phyloP scores from a whole-genome alignment of 75 land plant genomes.

The Picea glauca region DNA sequence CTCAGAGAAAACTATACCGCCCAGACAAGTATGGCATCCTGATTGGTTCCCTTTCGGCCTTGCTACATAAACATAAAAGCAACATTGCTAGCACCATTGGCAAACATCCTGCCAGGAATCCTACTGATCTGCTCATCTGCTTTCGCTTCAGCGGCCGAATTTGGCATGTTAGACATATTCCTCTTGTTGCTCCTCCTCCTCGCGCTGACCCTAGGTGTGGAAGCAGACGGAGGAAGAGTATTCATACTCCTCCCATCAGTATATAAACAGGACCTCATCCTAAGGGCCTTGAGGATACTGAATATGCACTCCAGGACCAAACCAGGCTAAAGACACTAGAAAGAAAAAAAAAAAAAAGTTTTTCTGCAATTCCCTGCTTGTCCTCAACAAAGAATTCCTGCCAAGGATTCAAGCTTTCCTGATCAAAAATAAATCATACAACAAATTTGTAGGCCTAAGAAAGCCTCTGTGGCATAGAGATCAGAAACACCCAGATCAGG shows the following conservation, averaged over 20 bases:
- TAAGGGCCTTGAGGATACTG: constrained; percentile 59
- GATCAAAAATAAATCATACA: too few relatives aligned
- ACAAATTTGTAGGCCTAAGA: too few relatives aligned
- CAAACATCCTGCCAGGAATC: constrained; percentile 50
- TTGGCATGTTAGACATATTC: neutral
- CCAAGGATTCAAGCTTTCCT: too few relatives aligned
- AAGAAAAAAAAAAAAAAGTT: too few relatives aligned
- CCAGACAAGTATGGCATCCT: constrained; percentile 81
- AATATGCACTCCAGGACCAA: constrained; percentile 51
- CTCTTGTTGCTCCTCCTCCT: constrained; percentile 16
- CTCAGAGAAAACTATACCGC: constrained; percentile 31
- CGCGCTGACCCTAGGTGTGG: neutral
- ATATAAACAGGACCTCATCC: constrained; percentile 85
- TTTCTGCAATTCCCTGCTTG: too few relatives aligned
- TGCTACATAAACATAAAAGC: constrained; percentile 66
- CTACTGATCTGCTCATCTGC: constrained; percentile 35
- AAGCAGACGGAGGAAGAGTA: constrained; percentile 2
- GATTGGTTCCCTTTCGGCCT: constrained; percentile 66
- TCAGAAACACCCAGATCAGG: too few relatives aligned
- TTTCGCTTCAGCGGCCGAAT: constrained; percentile 5
- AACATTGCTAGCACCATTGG: constrained; percentile 45
- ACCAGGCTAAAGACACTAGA: too few relatives aligned
- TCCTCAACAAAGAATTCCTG: too few relatives aligned
- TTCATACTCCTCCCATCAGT: constrained; percentile 34
- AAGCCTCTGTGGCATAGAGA: too few relatives aligned